These are phyloP conservation scores for Solidago caesia DNA, from an alignment of 129 eudicot genomes.

Conservation along the genomic window DNA sequence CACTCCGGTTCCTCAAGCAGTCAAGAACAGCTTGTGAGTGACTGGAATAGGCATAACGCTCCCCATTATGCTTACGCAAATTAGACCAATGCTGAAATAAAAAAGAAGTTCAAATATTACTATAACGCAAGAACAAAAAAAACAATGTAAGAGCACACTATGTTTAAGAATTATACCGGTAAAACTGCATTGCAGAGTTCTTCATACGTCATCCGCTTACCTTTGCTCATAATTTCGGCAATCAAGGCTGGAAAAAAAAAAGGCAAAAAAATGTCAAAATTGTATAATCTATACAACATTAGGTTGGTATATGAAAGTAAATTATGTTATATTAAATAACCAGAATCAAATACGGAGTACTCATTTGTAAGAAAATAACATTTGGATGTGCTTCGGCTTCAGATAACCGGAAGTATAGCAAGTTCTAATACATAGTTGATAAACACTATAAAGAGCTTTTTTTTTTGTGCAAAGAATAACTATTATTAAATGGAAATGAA, in stretches of 20 bases:
- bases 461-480: background rate
- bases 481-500: no score
- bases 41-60: constrained; percentile 91
- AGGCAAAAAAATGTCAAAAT: background rate
- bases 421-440: background rate
- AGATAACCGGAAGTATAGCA: background rate
- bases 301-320: background rate
- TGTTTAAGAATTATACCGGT: constrained; percentile 56
- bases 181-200: constrained; percentile 67
- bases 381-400: background rate
- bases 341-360: no score
- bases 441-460: background rate
- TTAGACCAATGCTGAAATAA: constrained; percentile 75
- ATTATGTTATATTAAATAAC: no score
- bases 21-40: constrained; percentile 98
- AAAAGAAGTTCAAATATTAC: background rate
- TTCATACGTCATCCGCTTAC: constrained; percentile 85
- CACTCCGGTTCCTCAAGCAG: constrained; percentile 89
- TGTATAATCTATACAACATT: background rate
- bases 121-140: no score
- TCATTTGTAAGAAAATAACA: no score
- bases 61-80: constrained; percentile 95
- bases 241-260: constrained; percentile 52
- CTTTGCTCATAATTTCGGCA: constrained; percentile 92
- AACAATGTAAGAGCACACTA: background rate